phyloP scores from a whole-genome alignment of 106 monocot species.

The Apostasia ramifera region DNA sequence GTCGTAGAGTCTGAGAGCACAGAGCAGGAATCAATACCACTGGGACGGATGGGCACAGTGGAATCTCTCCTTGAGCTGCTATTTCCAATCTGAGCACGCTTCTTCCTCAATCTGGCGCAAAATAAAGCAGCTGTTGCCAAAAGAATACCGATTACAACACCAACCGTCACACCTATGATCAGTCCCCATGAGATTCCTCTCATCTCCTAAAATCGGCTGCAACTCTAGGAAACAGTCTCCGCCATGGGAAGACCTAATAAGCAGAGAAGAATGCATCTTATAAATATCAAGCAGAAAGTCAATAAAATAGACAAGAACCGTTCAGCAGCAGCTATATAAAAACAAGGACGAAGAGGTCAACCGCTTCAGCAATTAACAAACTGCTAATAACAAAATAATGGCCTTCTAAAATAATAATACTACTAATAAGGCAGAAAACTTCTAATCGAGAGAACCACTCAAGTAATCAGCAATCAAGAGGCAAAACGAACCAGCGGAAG shows the following conservation, averaged over 20 bases:
- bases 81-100: conserved; percentile 30
- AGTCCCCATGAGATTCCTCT: conserved; percentile 51
- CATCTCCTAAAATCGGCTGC: conserved; percentile 29
- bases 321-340: background rate
- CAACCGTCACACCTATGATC: conserved; percentile 68
- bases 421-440: background rate
- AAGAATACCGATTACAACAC: conserved; percentile 63
- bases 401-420: background rate
- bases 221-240: conserved; percentile 1
- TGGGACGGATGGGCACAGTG: conserved; percentile 53
- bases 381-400: background rate
- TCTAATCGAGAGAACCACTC: background rate
- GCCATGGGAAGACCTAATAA: conserved; percentile 20
- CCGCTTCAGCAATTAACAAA: background rate
- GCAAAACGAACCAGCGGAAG: background rate
- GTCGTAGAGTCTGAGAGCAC: conserved; percentile 56
- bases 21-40: conserved; percentile 45
- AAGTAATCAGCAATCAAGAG: background rate
- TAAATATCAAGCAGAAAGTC: background rate
- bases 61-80: conserved; percentile 63
- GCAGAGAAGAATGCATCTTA: background rate
- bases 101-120: conserved; percentile 44
- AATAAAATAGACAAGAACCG: background rate
- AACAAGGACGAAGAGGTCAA: background rate
- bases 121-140: conserved; percentile 47